Base-by-base conservation (phyloP, 768 basidiomycete species). In the Strobilomyces confusus region DNA sequence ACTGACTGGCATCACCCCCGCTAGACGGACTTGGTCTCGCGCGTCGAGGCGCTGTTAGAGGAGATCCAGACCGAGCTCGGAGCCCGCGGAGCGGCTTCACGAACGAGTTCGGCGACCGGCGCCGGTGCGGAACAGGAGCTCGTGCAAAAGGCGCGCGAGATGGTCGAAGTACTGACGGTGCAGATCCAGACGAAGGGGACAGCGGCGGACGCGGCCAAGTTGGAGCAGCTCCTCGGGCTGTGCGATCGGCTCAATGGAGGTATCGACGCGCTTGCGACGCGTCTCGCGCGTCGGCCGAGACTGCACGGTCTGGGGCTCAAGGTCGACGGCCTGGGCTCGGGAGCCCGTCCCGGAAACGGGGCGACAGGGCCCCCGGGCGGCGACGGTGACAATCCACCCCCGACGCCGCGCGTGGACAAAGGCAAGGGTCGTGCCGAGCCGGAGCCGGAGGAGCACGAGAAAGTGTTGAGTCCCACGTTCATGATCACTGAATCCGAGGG, bases 371-470 rank as follows among this genome's bases (percentile, higher is more conserved):
- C 52, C 3, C 59, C 45, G 15, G 65, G 65, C 11, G 36, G 26
- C 25, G n/a, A 29, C 20, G 15, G 17, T 9, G 48, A 56, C 5
- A 71, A 70, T 2, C 54, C 58, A 20, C 80, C 76, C 14, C 72
- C 77, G 38, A 87, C 86, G 19, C 86, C 87, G 0, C 77, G 77
- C 44, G 64, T 86, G 15, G 87, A 92, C 68, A 92, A 92, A 66
- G 90, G 89, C 51, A 92, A 92, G 69, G 82, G 77, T 20, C 79
- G 79, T 47, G 88, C 87, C 25, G 76, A 83, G 61, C 81, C 86
- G 1, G 80, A 85, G 62, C 80, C 86, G 1, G 80, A 86, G 69
- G 76, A 82, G 44, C 80, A 72, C 2, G 87, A 89, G 71, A 83
- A 81, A 68, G 81, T 89, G 60, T 71, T 90, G 68, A 82, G 84